Conservation (phyloP, 1,284 basidiomycete species). For the Vanrija sp. region DNA sequence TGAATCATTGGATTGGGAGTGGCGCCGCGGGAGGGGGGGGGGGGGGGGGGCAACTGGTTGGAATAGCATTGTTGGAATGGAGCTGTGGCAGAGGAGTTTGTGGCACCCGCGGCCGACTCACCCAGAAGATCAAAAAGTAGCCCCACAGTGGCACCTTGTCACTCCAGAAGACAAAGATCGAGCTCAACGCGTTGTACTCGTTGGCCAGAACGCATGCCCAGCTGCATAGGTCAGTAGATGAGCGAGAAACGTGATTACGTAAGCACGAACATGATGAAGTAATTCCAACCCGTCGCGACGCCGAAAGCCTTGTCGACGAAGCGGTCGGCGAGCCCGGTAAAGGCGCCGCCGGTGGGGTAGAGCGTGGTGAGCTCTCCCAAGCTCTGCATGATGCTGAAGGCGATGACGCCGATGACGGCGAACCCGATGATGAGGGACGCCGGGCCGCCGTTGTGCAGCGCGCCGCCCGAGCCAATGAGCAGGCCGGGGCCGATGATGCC, state of each 20-base stretch:
- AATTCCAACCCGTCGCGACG: constrained; percentile 25
- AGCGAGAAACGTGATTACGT: no score
- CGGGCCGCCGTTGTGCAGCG: constrained; percentile 19
- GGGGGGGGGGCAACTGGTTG: no score
- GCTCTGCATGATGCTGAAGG: constrained; percentile 23
- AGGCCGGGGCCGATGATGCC: constrained; percentile 24
- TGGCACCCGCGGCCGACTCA: not conserved
- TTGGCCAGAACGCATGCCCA: constrained; percentile 26
- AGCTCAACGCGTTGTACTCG: constrained; percentile 27
- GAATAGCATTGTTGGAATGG: constrained; percentile 12
- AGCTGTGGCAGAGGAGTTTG: constrained; percentile 6
- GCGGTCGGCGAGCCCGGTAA: constrained; percentile 22
- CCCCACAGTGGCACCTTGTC: constrained; percentile 22
- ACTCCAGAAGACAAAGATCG: constrained; percentile 16
- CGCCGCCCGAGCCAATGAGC: constrained; percentile 23
- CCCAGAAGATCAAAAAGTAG: constrained; percentile 23
- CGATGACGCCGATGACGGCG: constrained; percentile 21
- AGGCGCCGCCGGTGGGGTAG: constrained; percentile 20
- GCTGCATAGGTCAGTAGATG: not conserved
- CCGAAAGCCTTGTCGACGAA: constrained; percentile 26
- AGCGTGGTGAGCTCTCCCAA: constrained; percentile 26
- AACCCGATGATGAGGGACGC: constrained; percentile 25
- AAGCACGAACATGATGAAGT: no score
- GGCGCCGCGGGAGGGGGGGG: not conserved
- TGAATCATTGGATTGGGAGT: constrained; percentile 10